These are phyloP conservation scores for Bacterosira constricta DNA, from an alignment of 108 stramenopile genomes.

Conservation along the genomic window DNA sequence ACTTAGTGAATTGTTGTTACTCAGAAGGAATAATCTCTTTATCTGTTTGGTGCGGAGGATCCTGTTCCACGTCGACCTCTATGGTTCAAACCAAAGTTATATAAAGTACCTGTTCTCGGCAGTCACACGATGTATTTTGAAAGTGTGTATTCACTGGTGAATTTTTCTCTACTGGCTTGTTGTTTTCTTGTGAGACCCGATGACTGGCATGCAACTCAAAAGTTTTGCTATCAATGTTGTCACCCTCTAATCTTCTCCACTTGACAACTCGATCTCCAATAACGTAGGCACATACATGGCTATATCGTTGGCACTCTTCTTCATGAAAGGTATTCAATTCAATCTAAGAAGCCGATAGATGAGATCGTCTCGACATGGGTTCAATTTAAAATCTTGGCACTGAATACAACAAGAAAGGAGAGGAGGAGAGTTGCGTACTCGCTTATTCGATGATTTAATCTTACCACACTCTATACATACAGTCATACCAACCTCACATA, in stretches of 20 bases:
- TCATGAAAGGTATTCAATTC: conserved; percentile 43
- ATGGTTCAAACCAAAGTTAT: conserved; percentile 80
- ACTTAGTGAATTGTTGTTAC: too few relatives aligned
- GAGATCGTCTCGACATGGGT: too few relatives aligned
- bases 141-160: too few relatives aligned
- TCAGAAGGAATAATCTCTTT: too few relatives aligned
- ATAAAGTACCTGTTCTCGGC: conserved; percentile 62
- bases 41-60: conserved; percentile 62
- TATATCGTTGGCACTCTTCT: conserved; percentile 30
- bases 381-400: too few relatives aligned
- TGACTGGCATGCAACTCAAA: conserved; percentile 7
- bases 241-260: conserved; percentile 24
- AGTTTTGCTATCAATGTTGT: conserved; percentile 1
- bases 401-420: too few relatives aligned
- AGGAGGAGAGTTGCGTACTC: too few relatives aligned
- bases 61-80: conserved; percentile 85
- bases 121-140: conserved; percentile 52
- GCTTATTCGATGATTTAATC: too few relatives aligned
- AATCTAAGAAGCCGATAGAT: too few relatives aligned
- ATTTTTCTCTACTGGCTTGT: too few relatives aligned
- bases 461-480: too few relatives aligned
- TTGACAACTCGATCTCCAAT: conserved; percentile 30
- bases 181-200: background rate
- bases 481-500: too few relatives aligned
- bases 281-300: conserved; percentile 21